Conservation (phyloP, 768 basidiomycete species). For the Russula brevipes region DNA sequence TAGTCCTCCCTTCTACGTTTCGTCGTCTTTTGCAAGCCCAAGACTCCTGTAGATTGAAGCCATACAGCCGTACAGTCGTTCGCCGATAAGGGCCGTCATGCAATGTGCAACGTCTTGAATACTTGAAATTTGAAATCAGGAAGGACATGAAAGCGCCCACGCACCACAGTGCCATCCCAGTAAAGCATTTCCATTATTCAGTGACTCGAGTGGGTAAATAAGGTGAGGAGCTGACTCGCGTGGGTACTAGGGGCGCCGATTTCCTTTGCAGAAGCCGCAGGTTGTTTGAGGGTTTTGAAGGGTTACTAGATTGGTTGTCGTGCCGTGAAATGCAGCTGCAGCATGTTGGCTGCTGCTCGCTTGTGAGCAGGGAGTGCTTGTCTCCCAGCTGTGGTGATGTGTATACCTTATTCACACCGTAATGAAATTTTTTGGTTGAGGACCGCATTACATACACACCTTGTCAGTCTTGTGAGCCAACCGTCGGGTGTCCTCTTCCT, state of each 20-base stretch:
- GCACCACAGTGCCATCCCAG: neutral
- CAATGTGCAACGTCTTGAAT: slow-evolving; percentile 22
- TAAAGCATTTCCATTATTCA: neutral
- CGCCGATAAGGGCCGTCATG: slow-evolving; percentile 20
- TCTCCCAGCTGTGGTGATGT: slow-evolving; percentile 9
- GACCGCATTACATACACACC: neutral
- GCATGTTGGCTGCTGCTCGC: slow-evolving; percentile 14
- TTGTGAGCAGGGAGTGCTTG: slow-evolving; percentile 8
- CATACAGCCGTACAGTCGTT: slow-evolving; percentile 23
- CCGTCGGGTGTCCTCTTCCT: neutral
- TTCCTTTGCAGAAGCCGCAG: neutral
- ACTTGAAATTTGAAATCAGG: slow-evolving; percentile 19
- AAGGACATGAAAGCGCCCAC: slow-evolving; percentile 11
- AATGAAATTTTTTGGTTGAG: slow-evolving; percentile 2
- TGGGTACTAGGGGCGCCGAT: slow-evolving; percentile 6
- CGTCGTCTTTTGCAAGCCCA: slow-evolving; percentile 28
- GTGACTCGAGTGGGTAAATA: slow-evolving; percentile 10
- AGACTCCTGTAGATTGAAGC: slow-evolving; percentile 25
- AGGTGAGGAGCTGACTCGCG: slow-evolving; percentile 20
- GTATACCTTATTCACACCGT: neutral
- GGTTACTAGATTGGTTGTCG: neutral
- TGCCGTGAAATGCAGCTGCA: slow-evolving; percentile 2
- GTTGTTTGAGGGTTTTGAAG: neutral
- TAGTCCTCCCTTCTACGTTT: slow-evolving; percentile 42
- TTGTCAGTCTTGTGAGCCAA: neutral